Percentiles rank a stretch among this genome's conserved stretches.
phyloP scores from a whole-genome alignment of 2,329 filamentous ascomycete genomes.

The Monosporascus sp. region DNA sequence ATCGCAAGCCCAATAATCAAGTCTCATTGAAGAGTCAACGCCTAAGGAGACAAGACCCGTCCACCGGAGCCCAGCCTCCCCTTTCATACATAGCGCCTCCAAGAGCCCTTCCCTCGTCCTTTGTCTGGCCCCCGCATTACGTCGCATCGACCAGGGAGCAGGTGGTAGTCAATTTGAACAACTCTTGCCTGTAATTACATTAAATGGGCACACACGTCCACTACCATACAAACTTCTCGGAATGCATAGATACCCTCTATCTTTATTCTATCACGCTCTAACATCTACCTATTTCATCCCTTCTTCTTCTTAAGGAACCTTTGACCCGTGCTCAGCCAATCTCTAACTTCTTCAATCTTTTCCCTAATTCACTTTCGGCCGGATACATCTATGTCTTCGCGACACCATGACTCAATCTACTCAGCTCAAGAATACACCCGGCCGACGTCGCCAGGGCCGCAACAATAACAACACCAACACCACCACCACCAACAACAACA shows the following conservation, averaged over 20 bases:
- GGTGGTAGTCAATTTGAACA: neutral
- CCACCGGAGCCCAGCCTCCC: neutral
- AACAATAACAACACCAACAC: slow-evolving; percentile 29
- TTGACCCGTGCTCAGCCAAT: slow-evolving; percentile 6
- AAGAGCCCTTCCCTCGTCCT: neutral
- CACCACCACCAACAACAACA: slow-evolving; percentile 30
- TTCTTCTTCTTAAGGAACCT: neutral
- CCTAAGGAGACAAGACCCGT: no score
- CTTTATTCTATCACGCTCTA: no score
- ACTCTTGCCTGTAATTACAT: neutral
- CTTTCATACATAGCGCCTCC: neutral
- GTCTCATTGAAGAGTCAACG: no score
- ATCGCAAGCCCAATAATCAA: no score
- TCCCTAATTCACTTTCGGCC: slow-evolving; percentile 1
- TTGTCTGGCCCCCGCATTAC: neutral
- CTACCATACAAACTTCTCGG: no score
- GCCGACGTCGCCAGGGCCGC: slow-evolving; percentile 35
- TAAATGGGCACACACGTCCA: no score
- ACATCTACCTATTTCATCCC: no score
- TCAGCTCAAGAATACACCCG: slow-evolving; percentile 30
- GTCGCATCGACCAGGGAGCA: neutral
- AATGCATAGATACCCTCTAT: no score
- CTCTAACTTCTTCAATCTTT: neutral
- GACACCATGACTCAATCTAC: slow-evolving; percentile 29
- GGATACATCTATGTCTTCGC: slow-evolving; percentile 16